Percentiles rank a stretch among this genome's conserved stretches.
Evolutionary conservation across 129 eudicot genomes (phyloP).

Genomic region (Daucus carota): DNA sequence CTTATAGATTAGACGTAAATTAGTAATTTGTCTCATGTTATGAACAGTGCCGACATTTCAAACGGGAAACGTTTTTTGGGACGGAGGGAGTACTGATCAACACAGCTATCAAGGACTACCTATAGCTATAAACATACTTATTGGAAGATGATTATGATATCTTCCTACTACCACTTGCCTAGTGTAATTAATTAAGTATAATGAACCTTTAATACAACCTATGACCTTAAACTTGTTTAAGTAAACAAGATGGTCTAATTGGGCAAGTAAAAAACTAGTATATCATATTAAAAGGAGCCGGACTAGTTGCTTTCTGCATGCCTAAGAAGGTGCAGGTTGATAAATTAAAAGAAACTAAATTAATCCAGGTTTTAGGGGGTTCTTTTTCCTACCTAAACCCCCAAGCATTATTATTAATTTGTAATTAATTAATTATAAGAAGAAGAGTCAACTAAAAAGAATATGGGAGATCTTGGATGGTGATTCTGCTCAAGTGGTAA

Average conservation of each 20-base stretch:
- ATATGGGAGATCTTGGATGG: neutral
- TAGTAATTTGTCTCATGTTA: no score
- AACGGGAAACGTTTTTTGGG: no score
- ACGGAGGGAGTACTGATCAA: no score
- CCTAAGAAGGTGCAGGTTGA: neutral
- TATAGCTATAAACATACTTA: conserved; percentile 34
- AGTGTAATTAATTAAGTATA: neutral
- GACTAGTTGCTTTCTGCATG: neutral
- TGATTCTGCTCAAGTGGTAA: neutral
- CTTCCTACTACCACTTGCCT: neutral
- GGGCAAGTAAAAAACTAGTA: neutral
- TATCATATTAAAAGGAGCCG: neutral
- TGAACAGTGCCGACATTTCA: no score
- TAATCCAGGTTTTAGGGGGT: neutral
- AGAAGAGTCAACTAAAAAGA: neutral
- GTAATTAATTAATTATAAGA: no score
- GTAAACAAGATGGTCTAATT: neutral
- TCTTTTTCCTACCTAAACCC: conserved; percentile 1
- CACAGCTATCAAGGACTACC: conserved; percentile 51
- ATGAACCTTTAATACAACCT: neutral
- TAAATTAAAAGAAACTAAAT: neutral
- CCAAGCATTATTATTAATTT: neutral
- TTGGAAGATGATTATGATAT: conserved; percentile 33
- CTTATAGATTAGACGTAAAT: no score
- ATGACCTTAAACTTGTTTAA: neutral